A percentile compares a stretch with the other conserved stretches of the same genome.
Evolutionary conservation across 345 rosid genomes (phyloP).

Genomic region (Eutrema japonicum): DNA sequence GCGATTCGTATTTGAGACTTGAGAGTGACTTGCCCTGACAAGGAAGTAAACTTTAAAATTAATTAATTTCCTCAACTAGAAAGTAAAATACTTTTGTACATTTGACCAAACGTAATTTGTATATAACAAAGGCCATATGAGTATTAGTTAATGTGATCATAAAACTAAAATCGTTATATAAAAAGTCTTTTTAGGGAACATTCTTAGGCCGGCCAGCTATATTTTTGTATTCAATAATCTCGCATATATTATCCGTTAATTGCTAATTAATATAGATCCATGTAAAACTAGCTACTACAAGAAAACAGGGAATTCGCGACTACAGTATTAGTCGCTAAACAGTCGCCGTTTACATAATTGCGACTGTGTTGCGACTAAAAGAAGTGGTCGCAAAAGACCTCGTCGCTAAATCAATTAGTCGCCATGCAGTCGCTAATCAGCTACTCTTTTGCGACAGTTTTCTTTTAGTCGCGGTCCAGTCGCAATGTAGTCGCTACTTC

Average conservation of each 20-base stretch:
- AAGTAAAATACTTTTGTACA: slow-evolving; percentile 34
- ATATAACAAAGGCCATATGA: slow-evolving; percentile 22
- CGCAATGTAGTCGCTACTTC: too few species aligned
- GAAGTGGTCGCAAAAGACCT: too few species aligned
- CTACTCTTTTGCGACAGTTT: too few species aligned
- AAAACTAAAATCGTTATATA: slow-evolving; percentile 3
- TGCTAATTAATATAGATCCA: slow-evolving; percentile 8
- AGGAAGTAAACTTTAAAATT: background rate
- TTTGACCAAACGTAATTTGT: slow-evolving; percentile 30
- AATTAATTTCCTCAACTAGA: slow-evolving; percentile 20
- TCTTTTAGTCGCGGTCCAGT: too few species aligned
- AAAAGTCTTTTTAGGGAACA: slow-evolving; percentile 18
- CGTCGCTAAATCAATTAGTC: too few species aligned
- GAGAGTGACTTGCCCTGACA: slow-evolving; percentile 31
- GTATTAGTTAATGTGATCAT: slow-evolving; percentile 1
- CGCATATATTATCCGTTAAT: slow-evolving; percentile 21
- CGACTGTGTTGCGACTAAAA: too few species aligned
- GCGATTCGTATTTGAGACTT: background rate
- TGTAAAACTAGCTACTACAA: slow-evolving; percentile 19
- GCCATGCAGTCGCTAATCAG: too few species aligned
- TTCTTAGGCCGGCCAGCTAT: slow-evolving; percentile 32
- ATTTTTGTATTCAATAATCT: slow-evolving; percentile 11
- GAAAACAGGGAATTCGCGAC: too few species aligned
- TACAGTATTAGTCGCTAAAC: too few species aligned
- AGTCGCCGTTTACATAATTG: too few species aligned